Conservation (phyloP, 2,329 filamentous ascomycete genomes). For the Cladosporium phlei region DNA sequence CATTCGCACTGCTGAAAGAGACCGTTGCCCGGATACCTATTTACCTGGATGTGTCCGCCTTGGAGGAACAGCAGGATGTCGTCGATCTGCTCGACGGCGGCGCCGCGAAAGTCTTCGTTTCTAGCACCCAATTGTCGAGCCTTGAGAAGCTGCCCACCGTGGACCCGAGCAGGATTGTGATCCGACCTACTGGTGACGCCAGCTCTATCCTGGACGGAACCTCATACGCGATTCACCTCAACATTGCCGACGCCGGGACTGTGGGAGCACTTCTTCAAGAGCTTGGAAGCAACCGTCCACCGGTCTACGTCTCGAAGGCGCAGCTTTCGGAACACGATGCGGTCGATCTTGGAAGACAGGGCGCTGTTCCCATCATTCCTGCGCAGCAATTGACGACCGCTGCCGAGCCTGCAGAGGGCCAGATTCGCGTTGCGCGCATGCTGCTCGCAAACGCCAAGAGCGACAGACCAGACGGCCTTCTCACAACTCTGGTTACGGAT, state of each 20-base stretch:
- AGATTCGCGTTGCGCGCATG: conserved; percentile 64
- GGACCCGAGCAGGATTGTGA: conserved; percentile 53
- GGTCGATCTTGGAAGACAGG: conserved; percentile 39
- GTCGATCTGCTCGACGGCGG: conserved; percentile 78
- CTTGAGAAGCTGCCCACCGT: conserved; percentile 51
- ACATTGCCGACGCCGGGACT: conserved; percentile 35
- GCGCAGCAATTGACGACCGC: conserved; percentile 66
- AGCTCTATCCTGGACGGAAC: conserved; percentile 41
- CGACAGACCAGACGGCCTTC: conserved; percentile 76
- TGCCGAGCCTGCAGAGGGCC: conserved; percentile 51
- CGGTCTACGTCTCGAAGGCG: conserved; percentile 48
- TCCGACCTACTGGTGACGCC: conserved; percentile 42
- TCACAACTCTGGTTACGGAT: conserved; percentile 87
- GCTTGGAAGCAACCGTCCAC: conserved; percentile 45
- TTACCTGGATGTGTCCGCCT: conserved; percentile 70
- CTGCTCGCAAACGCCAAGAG: conserved; percentile 71
- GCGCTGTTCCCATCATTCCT: conserved; percentile 67
- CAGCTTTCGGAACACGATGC: conserved; percentile 37
- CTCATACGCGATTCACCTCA: conserved; percentile 42
- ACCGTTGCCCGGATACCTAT: conserved; percentile 55
- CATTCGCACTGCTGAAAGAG: conserved; percentile 51
- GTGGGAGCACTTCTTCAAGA: conserved; percentile 46
- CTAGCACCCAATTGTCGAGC: conserved; percentile 59
- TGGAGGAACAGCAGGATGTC: conserved; percentile 67
- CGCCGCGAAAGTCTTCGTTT: conserved; percentile 78